Evolutionary conservation across 1,284 basidiomycete genomes (phyloP).

Genomic region (Malassezia furfur): DNA sequence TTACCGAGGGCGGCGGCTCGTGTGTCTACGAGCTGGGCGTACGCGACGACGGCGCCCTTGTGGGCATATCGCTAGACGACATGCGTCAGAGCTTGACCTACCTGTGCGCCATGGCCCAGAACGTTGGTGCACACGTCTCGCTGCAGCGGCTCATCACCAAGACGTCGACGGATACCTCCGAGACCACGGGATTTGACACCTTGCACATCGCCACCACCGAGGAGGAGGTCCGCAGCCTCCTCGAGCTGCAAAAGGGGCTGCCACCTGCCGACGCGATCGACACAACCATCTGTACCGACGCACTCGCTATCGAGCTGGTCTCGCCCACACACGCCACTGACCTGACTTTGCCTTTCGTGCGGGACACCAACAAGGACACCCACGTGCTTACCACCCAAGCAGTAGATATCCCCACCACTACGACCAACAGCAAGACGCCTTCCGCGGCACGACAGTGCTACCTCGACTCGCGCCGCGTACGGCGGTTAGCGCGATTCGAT

Average conservation of each 20-base stretch:
- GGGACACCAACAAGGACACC: too few relatives aligned
- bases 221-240: background rate
- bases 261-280: background rate
- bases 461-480: background rate
- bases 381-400: background rate
- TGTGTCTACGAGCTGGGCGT: conserved; percentile 47
- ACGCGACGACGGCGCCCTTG: conserved; percentile 42
- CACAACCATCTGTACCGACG: background rate
- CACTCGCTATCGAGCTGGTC: background rate
- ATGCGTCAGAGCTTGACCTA: conserved; percentile 38
- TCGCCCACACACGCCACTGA: background rate
- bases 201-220: background rate
- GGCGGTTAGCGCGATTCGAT: conserved; percentile 9
- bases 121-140: conserved; percentile 22
- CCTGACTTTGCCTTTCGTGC: background rate
- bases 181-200: background rate
- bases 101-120: conserved; percentile 32
- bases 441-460: background rate
- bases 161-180: background rate
- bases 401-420: background rate
- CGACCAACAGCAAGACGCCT: background rate
- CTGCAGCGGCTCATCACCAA: conserved; percentile 3
- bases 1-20: conserved; percentile 40
- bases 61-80: conserved; percentile 31
- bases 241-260: background rate